A percentile compares a stretch with the other conserved stretches of the same genome.
Conservation (phyloP, 2,329 filamentous ascomycete genomes). For the Thelonectria rubi region DNA sequence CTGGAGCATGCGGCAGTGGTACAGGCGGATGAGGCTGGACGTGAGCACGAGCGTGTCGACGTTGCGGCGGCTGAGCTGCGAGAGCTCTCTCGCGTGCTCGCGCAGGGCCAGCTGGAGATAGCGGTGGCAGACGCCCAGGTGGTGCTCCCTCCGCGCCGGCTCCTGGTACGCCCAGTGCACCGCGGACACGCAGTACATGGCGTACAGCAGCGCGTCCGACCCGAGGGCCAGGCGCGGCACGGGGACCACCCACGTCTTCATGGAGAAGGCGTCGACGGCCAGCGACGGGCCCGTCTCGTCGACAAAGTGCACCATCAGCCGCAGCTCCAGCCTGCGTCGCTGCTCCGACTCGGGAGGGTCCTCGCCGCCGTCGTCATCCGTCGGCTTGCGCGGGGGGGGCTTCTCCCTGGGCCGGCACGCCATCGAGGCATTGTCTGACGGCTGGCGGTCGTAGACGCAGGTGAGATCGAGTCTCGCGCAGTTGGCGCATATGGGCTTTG, state of each 20-base stretch:
- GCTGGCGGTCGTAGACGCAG: conserved; percentile 18
- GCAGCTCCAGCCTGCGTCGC: conserved; percentile 19
- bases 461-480: conserved; percentile 15
- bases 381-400: neutral
- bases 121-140: conserved; percentile 6
- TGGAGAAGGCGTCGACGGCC: neutral
- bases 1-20: conserved; percentile 11
- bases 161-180: conserved; percentile 6
- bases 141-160: conserved; percentile 1
- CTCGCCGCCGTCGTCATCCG: neutral
- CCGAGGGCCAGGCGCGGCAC: conserved; percentile 2
- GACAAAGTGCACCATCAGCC: conserved; percentile 13
- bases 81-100: conserved; percentile 15
- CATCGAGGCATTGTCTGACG: neutral
- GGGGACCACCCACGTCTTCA: neutral
- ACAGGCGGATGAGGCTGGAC: conserved; percentile 7
- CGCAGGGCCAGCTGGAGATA: conserved; percentile 19
- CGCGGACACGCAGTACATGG: conserved; percentile 17
- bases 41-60: conserved; percentile 10
- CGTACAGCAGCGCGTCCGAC: conserved; percentile 11
- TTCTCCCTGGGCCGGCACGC: neutral
- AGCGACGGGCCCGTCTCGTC: conserved; percentile 13
- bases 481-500: conserved; percentile 19
- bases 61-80: conserved; percentile 7
- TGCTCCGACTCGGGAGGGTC: conserved; percentile 19